These are phyloP conservation scores for Zymoseptoria tritici DNA, from an alignment of 2,329 filamentous ascomycete species.

Conservation along the genomic window DNA sequence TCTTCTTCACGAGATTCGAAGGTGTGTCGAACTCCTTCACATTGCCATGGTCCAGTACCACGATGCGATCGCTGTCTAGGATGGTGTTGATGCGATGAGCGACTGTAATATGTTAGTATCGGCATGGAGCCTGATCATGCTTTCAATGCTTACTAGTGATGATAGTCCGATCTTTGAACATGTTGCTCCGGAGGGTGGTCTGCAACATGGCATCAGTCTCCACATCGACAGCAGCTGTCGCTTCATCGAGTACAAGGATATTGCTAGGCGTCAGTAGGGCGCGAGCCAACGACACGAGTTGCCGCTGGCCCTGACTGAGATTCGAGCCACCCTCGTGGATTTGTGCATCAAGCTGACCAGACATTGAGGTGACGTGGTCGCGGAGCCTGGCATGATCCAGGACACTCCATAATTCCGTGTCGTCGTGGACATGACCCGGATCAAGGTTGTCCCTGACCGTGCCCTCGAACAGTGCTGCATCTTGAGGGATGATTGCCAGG, in stretches of 20 bases:
- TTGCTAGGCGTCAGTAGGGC: slow-evolving; percentile 93
- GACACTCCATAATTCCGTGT: slow-evolving; percentile 86
- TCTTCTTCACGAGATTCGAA: slow-evolving; percentile 63
- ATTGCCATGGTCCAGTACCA: slow-evolving; percentile 83
- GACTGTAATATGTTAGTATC: slow-evolving; percentile 35
- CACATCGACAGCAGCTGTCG: slow-evolving; percentile 69
- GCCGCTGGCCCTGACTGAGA: slow-evolving; percentile 87
- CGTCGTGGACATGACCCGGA: slow-evolving; percentile 88
- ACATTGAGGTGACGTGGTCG: slow-evolving; percentile 80
- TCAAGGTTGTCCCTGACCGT: slow-evolving; percentile 92
- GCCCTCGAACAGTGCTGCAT: slow-evolving; percentile 91
- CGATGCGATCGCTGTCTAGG: slow-evolving; percentile 76
- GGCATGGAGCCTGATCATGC: not conserved
- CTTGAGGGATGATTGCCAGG: slow-evolving; percentile 94
- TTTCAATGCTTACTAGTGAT: slow-evolving; percentile 58
- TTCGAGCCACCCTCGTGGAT: slow-evolving; percentile 96
- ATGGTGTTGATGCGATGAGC: slow-evolving; percentile 98
- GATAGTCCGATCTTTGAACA: slow-evolving; percentile 88
- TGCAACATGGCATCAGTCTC: slow-evolving; percentile 61
- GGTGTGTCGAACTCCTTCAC: slow-evolving; percentile 93
- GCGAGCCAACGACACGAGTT: slow-evolving; percentile 86
- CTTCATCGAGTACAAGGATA: slow-evolving; percentile 94
- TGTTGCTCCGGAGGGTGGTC: slow-evolving; percentile 53
- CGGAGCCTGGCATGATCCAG: slow-evolving; percentile 87
- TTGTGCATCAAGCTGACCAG: slow-evolving; percentile 79